Evolutionary conservation across 306 rosid species (phyloP), one percentile per base, ranked within the genome.

Genomic region (Gastrolobium villosum): DNA sequence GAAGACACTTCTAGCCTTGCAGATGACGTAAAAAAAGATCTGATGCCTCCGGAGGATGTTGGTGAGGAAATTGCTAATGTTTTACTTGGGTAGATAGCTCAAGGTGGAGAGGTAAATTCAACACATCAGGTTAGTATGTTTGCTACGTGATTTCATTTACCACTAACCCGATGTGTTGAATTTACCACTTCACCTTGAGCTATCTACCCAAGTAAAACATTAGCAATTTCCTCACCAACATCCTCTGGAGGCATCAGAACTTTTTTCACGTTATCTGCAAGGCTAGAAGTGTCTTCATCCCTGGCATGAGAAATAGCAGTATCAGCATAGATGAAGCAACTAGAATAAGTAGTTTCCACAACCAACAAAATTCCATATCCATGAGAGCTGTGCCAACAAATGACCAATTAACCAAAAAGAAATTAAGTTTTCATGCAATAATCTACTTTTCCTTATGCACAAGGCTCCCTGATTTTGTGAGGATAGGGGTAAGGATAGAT

Each of bases 101-200:
- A 89, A 71, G 90, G 87, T 40, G 98, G 99, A 48, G 98, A 93
- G 59, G 94, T 95, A 20, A 98, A 93, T 86, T 95, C 98, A 2
- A 83, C 99, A 6, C 91, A 95, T 76, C 98, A 95, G 98, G 99
- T 95, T n/a, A n/a, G n/a, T n/a, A n/a, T n/a, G n/a, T n/a, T n/a
- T n/a, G n/a, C n/a, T n/a, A n/a, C n/a, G n/a, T n/a, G n/a, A n/a
- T n/a, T n/a, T n/a, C n/a, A n/a, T n/a, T n/a, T n/a, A n/a, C n/a
- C n/a, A n/a, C n/a, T 67, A 82, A 95, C 99, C 98, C 93, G 98
- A 76, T 95, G 91, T 6, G 99, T 83, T 2, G 98, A 95, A 86
- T 93, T 98, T 20, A 95, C 93, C 59, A 95, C 98, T 48, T 98
- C 98, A 40, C 86, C 90, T 71, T 89, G 96, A 77, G 79, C 80